phyloP scores from a whole-genome alignment of 805 yeast species.

The Tetrapisispora nanseiensis region DNA sequence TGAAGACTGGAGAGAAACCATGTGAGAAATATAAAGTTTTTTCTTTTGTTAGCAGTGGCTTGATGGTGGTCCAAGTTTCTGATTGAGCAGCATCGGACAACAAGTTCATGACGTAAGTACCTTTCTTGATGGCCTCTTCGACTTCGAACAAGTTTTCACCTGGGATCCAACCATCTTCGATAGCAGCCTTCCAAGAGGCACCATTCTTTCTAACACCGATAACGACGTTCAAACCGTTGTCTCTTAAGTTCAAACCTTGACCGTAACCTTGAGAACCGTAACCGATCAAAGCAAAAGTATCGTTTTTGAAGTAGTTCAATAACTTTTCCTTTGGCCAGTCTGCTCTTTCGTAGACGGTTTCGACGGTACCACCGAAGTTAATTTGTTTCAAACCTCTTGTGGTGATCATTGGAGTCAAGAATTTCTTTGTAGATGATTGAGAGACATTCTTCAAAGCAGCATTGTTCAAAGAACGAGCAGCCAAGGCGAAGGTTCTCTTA shows the following conservation, averaged over 20 bases:
- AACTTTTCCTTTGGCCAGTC: conserved; percentile 99
- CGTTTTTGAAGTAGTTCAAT: conserved; percentile 93
- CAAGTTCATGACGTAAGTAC: conserved; percentile 95
- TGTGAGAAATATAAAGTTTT: conserved; percentile 98
- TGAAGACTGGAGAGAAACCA: conserved; percentile 99
- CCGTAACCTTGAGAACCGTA: conserved; percentile 99
- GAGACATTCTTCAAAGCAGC: conserved; percentile 47
- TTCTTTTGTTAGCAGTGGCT: conserved; percentile 90
- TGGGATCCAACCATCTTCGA: conserved; percentile 99
- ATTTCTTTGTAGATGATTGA: conserved; percentile 37
- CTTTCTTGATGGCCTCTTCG: conserved; percentile 82
- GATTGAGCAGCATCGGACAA: conserved; percentile 99
- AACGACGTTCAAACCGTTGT: conserved; percentile 95
- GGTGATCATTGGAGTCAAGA: conserved; percentile 40
- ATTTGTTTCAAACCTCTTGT: conserved; percentile 91
- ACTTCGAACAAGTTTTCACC: conserved; percentile 96
- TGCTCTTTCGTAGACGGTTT: conserved; percentile 94
- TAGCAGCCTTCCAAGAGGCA: conserved; percentile 99
- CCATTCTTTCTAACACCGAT: conserved; percentile 98
- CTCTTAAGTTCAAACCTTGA: conserved; percentile 98
- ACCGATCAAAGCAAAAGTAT: conserved; percentile 94
- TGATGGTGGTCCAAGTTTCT: conserved; percentile 85
- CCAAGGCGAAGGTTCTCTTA: conserved; percentile 56
- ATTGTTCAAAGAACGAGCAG: conserved; percentile 29
- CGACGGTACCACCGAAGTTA: conserved; percentile 93